Evolutionary conservation across 192 early-diverging fungal species (phyloP).

Genomic region (Gryganskiella cystojenkinii): DNA sequence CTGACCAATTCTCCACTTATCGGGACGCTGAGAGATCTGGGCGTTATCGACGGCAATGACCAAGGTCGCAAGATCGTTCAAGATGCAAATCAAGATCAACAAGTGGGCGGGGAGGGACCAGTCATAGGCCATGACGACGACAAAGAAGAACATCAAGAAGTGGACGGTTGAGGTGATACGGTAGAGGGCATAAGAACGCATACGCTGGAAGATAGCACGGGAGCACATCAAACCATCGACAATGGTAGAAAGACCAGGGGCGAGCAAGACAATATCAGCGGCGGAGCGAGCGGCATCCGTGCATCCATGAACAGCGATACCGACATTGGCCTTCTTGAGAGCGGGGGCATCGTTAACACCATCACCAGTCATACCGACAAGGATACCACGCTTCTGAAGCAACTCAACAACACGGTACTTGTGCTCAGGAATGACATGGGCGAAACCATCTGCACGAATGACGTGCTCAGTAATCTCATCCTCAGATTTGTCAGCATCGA

Average conservation of each 20-base stretch:
- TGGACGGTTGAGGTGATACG: conserved; percentile 90
- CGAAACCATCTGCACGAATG: conserved; percentile 90
- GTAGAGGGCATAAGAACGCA: conserved; percentile 83
- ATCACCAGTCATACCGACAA: no score
- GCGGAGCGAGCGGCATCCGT: conserved; percentile 94
- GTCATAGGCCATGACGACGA: conserved; percentile 74
- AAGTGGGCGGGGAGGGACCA: conserved; percentile 73
- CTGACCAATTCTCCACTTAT: conserved; percentile 90
- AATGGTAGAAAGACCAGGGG: conserved; percentile 83
- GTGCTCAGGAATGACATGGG: conserved; percentile 96
- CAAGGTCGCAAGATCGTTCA: conserved; percentile 50
- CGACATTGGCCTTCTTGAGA: no score
- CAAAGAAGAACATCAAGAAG: conserved; percentile 90
- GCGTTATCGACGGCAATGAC: conserved; percentile 90
- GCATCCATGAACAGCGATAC: conserved; percentile 75
- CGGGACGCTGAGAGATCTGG: conserved; percentile 77
- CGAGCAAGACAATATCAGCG: conserved; percentile 92
- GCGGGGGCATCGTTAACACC: no score
- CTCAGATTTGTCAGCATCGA: conserved; percentile 49
- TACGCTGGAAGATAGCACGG: conserved; percentile 86
- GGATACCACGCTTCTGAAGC: no score
- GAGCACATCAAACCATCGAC: conserved; percentile 81
- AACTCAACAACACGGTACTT: conserved; percentile 78
- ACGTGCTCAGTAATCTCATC: conserved; percentile 83
- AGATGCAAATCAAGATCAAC: no score